These are phyloP conservation scores for Scortechinia acanthostroma DNA, from an alignment of 2,329 filamentous ascomycete genomes.

Conservation along the genomic window DNA sequence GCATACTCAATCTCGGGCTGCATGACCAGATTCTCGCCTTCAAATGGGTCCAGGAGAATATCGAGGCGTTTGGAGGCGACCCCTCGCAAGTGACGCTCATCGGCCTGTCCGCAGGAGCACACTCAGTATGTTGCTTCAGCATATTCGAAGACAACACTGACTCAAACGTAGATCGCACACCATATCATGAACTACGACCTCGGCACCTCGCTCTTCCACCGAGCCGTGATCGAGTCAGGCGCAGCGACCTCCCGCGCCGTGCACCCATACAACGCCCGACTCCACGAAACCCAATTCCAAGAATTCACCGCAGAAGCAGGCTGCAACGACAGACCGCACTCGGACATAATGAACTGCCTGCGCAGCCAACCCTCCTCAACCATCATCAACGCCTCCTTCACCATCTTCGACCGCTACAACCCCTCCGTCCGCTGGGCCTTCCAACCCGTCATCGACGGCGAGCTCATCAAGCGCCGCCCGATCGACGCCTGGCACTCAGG, in stretches of 20 bases:
- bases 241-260: conserved; percentile 35
- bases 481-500: conserved; percentile 13
- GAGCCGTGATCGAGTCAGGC: conserved; percentile 35
- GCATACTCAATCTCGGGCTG: conserved; percentile 56
- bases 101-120: conserved; percentile 55
- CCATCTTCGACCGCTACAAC: conserved; percentile 34
- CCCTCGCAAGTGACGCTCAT: conserved; percentile 47
- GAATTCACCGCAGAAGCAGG: conserved; percentile 26
- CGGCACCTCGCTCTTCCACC: conserved; percentile 27
- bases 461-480: conserved; percentile 14
- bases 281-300: conserved; percentile 33
- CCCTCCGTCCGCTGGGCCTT: conserved; percentile 31
- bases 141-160: conserved; percentile 7
- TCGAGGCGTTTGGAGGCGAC: conserved; percentile 53
- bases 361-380: conserved; percentile 22
- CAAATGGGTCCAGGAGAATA: conserved; percentile 53
- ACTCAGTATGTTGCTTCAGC: conserved; percentile 35
- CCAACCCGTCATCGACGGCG: conserved; percentile 11
- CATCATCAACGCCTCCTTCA: conserved; percentile 27
- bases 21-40: conserved; percentile 52
- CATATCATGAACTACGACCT: conserved; percentile 43
- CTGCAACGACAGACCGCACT: conserved; percentile 15
- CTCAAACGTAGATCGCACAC: conserved; percentile 51
- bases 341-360: conserved; percentile 27
- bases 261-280: conserved; percentile 23